phyloP scores from a whole-genome alignment of 768 basidiomycete genomes.

The Phylloporus arenicola region DNA sequence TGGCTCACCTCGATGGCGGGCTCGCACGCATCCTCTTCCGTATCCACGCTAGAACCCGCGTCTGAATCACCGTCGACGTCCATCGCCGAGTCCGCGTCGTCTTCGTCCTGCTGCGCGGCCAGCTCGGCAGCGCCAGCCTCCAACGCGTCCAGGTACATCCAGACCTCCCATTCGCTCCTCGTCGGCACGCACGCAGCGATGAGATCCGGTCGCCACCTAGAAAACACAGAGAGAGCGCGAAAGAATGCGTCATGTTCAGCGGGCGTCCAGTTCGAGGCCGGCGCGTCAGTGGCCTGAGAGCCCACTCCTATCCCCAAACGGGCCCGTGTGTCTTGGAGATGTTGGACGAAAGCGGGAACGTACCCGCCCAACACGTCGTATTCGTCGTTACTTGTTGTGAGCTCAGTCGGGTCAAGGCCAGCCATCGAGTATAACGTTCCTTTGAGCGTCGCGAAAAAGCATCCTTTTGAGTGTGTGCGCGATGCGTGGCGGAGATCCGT shows the following conservation, averaged over 20 bases:
- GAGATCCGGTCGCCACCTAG: slow-evolving; percentile 71
- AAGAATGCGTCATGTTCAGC: slow-evolving; percentile 71
- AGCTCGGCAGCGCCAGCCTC: slow-evolving; percentile 21
- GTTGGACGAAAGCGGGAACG: slow-evolving; percentile 22
- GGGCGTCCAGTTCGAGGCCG: slow-evolving; percentile 47
- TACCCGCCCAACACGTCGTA: slow-evolving; percentile 20
- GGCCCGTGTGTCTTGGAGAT: slow-evolving; percentile 22
- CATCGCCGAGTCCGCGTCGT: slow-evolving; percentile 1
- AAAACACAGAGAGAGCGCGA: slow-evolving; percentile 59
- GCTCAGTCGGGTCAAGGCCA: slow-evolving; percentile 1
- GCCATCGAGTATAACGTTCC: not conserved
- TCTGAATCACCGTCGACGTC: not conserved
- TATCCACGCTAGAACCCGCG: slow-evolving; percentile 1
- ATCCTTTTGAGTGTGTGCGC: slow-evolving; percentile 10
- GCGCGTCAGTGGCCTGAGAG: not conserved
- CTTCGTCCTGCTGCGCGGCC: slow-evolving; percentile 12
- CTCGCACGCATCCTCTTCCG: slow-evolving; percentile 8
- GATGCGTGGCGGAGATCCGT: not conserved
- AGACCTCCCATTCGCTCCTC: slow-evolving; percentile 64
- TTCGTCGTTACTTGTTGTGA: slow-evolving; percentile 8
- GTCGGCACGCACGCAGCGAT: slow-evolving; percentile 63
- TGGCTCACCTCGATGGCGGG: slow-evolving; percentile 35
- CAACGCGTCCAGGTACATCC: slow-evolving; percentile 56
- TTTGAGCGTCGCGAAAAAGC: slow-evolving; percentile 5
- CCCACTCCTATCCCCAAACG: slow-evolving; percentile 12